Conservation (phyloP, 2,329 filamentous ascomycete genomes). For the Botrytis galanthina region DNA sequence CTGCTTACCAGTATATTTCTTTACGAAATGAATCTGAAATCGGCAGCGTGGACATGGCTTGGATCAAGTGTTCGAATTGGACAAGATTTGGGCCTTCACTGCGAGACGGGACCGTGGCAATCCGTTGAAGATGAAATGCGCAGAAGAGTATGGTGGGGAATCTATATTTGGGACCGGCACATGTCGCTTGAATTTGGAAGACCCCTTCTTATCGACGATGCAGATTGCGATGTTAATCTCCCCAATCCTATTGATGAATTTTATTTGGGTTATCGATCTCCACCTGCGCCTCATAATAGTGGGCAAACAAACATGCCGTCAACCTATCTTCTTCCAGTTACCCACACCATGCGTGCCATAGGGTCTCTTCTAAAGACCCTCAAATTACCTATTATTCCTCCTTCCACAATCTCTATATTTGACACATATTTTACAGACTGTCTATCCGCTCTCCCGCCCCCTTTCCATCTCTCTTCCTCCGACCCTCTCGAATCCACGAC, state of each 20-base stretch:
- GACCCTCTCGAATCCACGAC: conserved; percentile 70
- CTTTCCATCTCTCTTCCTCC: conserved; percentile 66
- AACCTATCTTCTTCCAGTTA: conserved; percentile 72
- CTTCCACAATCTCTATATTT: conserved; percentile 69
- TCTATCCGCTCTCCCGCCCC: conserved; percentile 69
- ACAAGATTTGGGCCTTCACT: conserved; percentile 80
- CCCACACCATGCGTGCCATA: conserved; percentile 78
- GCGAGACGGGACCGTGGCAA: conserved; percentile 70
- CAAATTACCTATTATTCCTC: conserved; percentile 62
- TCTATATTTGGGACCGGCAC: conserved; percentile 84
- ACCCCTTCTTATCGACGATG: conserved; percentile 79
- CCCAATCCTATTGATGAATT: conserved; percentile 81
- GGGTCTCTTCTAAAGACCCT: conserved; percentile 70
- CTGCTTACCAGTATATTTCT: conserved; percentile 76
- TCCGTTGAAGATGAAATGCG: conserved; percentile 82
- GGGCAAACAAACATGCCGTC: conserved; percentile 52
- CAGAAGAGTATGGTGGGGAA: conserved; percentile 86
- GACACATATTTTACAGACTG: conserved; percentile 78
- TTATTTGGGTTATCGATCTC: conserved; percentile 53
- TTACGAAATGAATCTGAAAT: conserved; percentile 81
- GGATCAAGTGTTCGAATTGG: conserved; percentile 75
- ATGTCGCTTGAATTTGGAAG: conserved; percentile 77
- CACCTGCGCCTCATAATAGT: conserved; percentile 48
- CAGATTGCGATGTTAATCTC: conserved; percentile 80
- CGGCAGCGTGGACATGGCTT: conserved; percentile 82